These are phyloP conservation scores for Yamadazyma buinensis DNA, from an alignment of 1,139 yeast species.

Conservation along the genomic window DNA sequence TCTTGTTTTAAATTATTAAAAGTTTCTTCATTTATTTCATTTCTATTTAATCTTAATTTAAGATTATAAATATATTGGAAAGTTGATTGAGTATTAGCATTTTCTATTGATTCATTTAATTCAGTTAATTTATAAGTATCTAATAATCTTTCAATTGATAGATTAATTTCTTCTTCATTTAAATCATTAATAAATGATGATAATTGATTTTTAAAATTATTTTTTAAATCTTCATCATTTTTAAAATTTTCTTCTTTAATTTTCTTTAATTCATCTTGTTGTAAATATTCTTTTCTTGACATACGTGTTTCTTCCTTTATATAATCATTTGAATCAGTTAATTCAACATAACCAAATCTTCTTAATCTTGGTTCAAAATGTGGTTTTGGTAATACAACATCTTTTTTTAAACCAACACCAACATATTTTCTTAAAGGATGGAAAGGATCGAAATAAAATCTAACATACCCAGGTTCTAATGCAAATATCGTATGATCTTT, in stretches of 20 bases:
- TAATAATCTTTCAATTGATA: constrained; percentile 51
- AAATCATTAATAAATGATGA: constrained; percentile 23
- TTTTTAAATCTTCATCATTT: constrained; percentile 21
- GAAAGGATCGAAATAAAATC: constrained; percentile 93
- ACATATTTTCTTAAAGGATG: constrained; percentile 90
- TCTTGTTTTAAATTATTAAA: constrained; percentile 17
- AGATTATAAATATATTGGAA: constrained; percentile 48
- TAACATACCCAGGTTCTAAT: constrained; percentile 86
- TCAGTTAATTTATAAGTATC: constrained; percentile 31
- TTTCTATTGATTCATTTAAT: constrained; percentile 34
- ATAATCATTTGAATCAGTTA: constrained; percentile 50
- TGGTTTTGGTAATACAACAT: constrained; percentile 71
- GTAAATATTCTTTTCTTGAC: constrained; percentile 61
- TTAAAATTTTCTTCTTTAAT: constrained; percentile 29
- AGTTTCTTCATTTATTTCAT: constrained; percentile 32
- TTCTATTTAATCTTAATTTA: constrained; percentile 39
- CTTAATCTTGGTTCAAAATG: constrained; percentile 86
- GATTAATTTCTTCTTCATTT: constrained; percentile 27
- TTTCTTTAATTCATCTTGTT: constrained; percentile 47
- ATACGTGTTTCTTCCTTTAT: constrained; percentile 51
- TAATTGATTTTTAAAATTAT: constrained; percentile 17
- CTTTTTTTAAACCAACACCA: constrained; percentile 74
- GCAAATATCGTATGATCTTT: constrained; percentile 93
- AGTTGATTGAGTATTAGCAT: constrained; percentile 57
- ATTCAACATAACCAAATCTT: constrained; percentile 70